Base-by-base conservation (phyloP, 2,329 filamentous ascomycete species). In the Fusarium ambrosium region DNA sequence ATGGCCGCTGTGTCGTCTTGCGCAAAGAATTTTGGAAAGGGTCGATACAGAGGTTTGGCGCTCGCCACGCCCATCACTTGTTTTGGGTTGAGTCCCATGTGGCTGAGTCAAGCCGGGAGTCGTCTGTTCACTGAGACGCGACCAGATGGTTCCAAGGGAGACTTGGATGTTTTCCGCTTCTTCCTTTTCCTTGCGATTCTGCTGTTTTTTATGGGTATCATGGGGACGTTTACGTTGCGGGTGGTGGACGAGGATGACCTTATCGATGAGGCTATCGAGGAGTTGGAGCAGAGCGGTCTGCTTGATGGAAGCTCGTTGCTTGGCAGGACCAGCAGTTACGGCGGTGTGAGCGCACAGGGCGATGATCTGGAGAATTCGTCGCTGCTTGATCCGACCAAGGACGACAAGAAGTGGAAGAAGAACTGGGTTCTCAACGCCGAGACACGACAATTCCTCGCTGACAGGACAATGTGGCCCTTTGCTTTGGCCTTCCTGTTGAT, bases 11-110 rank as follows among this genome's bases (percentile, higher is more conserved):
- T 99, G n/a, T 96, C 96, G 8, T 97, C 96, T 0, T 98, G 95
- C 80, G 97, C 97, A 39, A 99, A 99, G 90, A 99, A 98, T 85
- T 99, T 98, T 84, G 95, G 95, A 59, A 92, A 93, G 70, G 95
- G 95, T 5, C 94, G 92, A 79, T 92, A 97, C 79, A 93, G 96
- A 79, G 97, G 97, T 0, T 85, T 99, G 61, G 96, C 97, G 70
- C 88, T 99, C 65, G 95, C 96, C 2, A 88, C 94, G 69, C 97
- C 97, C 2, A 98, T 98, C 81, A 95, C 97, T 1, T 93, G 94
- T 8, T 98, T 98, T 81, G 97, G 97, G 0, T 84, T 99, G 66
- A 98, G 95, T 80, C 95, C 95, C 58, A 96, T 99, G 93, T 97
- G 97, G 94, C 89, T 97, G 84, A 97, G 95, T 78, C 96, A 98